Percentiles rank a stretch among this genome's conserved stretches.
Evolutionary conservation across 768 basidiomycete species (phyloP).

Genomic region (Leccinellum albellum): DNA sequence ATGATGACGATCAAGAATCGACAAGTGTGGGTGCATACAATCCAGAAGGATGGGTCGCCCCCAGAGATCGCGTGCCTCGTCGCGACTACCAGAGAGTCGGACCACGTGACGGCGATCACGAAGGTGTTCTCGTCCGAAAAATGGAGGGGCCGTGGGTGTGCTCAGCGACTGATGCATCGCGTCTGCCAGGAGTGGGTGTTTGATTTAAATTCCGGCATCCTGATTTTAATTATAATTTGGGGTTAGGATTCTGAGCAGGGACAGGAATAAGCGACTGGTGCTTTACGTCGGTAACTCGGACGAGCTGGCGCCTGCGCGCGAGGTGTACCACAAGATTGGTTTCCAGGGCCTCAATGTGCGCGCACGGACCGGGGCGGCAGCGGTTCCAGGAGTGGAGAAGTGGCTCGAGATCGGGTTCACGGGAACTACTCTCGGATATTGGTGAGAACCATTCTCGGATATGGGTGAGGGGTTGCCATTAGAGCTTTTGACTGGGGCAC

Average conservation of each 20-base stretch:
- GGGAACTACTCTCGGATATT: slow-evolving; percentile 13
- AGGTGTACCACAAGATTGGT: slow-evolving; percentile 19
- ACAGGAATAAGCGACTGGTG: slow-evolving; percentile 37
- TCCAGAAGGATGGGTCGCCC: slow-evolving; percentile 21
- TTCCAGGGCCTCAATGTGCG: slow-evolving; percentile 17
- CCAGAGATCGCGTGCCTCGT: slow-evolving; percentile 60
- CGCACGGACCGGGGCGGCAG: slow-evolving; percentile 2
- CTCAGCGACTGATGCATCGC: slow-evolving; percentile 54
- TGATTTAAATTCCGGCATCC: not conserved
- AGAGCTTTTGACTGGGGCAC: not conserved
- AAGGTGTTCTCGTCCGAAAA: slow-evolving; percentile 63
- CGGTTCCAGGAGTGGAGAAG: slow-evolving; percentile 13
- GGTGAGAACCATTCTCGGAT: slow-evolving; percentile 17
- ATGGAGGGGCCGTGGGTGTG: slow-evolving; percentile 54
- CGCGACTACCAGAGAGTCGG: slow-evolving; percentile 62
- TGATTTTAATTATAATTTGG: too few relatives aligned
- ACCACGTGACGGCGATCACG: slow-evolving; percentile 57
- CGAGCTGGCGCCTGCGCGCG: slow-evolving; percentile 16
- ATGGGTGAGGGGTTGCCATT: slow-evolving; percentile 13
- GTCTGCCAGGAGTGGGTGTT: slow-evolving; percentile 52
- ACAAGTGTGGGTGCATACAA: slow-evolving; percentile 59
- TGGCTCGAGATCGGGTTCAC: slow-evolving; percentile 21
- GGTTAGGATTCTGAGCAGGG: slow-evolving; percentile 28
- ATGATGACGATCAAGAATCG: slow-evolving; percentile 39
- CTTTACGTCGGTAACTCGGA: slow-evolving; percentile 55